Evolutionary conservation across 495 filamentous ascomycete species (phyloP).

Genomic region (Peziza echinospora): DNA sequence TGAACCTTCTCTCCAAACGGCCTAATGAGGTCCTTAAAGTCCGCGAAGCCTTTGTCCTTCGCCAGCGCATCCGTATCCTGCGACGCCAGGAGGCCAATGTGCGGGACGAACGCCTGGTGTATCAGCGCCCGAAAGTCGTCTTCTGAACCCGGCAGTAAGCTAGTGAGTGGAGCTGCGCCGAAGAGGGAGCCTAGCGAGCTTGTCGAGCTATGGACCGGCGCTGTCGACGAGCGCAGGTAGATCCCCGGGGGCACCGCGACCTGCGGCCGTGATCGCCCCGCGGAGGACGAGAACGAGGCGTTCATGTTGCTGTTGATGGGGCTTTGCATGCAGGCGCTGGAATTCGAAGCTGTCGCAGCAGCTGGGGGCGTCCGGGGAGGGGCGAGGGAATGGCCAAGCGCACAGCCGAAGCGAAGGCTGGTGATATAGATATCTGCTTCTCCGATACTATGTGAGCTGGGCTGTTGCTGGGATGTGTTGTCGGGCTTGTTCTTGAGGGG

Average conservation of each 20-base stretch:
- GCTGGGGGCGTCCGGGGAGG: background rate
- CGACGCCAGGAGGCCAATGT: conserved; percentile 65
- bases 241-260: conserved; percentile 8
- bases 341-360: background rate
- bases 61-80: conserved; percentile 61
- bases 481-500: no score
- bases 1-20: conserved; percentile 80
- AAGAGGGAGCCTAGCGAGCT: conserved; percentile 16
- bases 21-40: conserved; percentile 62
- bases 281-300: conserved; percentile 7
- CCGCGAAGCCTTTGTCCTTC: conserved; percentile 64
- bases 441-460: no score
- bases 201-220: conserved; percentile 12
- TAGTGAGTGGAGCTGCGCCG: conserved; percentile 1
- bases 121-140: conserved; percentile 28
- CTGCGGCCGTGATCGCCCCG: conserved; percentile 9
- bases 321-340: background rate
- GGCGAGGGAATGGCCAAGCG: background rate
- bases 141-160: background rate
- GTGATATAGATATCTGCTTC: no score
- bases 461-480: no score
- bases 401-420: no score
- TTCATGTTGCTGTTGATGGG: background rate
- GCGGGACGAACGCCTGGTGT: conserved; percentile 63
- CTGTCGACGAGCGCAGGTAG: conserved; percentile 8